Percentiles rank a stretch among this genome's conserved stretches.
Conservation (phyloP, 2,329 filamentous ascomycete genomes). For the Decorospora gaudefroyi region DNA sequence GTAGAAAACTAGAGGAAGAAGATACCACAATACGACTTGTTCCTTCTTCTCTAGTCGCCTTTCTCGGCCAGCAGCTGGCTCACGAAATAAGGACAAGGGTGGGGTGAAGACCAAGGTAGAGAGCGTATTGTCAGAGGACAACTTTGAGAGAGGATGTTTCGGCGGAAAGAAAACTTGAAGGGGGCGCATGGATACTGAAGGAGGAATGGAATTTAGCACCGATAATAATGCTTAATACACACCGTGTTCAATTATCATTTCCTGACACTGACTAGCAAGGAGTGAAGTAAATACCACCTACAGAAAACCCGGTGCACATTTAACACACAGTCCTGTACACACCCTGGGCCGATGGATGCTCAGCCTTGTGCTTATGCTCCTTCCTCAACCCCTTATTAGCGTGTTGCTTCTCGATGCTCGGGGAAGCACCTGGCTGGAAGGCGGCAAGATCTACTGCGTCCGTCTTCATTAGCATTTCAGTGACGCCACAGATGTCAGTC, state of each 20-base stretch:
- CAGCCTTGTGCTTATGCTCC: constrained; percentile 53
- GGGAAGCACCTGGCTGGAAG: constrained; percentile 49
- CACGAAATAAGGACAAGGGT: too few species aligned
- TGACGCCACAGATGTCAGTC: constrained; percentile 63
- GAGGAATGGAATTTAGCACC: too few species aligned
- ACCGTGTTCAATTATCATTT: neutral
- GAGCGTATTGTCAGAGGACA: too few species aligned
- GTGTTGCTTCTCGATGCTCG: constrained; percentile 52
- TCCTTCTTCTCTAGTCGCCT: too few species aligned
- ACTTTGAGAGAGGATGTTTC: neutral
- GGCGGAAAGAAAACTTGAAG: neutral
- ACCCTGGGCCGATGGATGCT: constrained; percentile 53
- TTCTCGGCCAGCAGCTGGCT: too few species aligned
- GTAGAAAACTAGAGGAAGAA: too few species aligned
- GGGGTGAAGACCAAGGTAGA: too few species aligned
- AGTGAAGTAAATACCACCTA: too few species aligned
- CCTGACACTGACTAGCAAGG: too few species aligned
- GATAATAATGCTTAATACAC: too few species aligned
- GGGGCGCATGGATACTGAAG: neutral
- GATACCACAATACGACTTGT: too few species aligned
- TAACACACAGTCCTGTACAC: constrained; percentile 57
- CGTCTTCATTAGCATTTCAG: constrained; percentile 63
- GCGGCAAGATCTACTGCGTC: constrained; percentile 58
- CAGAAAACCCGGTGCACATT: neutral
- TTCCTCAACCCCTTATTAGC: constrained; percentile 43